Base-by-base conservation (phyloP, 805 yeast species). In the Diddensiella santjacobensis region DNA sequence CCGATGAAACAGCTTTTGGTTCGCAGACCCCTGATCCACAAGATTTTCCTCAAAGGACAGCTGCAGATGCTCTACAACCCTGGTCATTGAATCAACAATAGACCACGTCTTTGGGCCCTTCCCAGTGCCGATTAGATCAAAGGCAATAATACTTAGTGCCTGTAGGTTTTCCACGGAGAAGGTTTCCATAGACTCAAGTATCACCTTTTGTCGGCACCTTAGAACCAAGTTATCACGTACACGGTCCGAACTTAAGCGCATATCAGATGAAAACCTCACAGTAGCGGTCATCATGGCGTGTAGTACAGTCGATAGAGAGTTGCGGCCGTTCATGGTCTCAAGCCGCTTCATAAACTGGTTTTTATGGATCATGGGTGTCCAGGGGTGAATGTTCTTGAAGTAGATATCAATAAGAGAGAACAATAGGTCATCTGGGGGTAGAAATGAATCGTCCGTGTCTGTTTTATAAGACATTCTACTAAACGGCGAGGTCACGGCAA, bases 81-180 rank as follows among this genome's bases (percentile, higher is more conserved):
- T 24, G 10, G 54, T 51, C 33, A 42, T 42, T 11, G 49, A 42
- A 22, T 41, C 48, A 3, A 51, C 52, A 10, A 51, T 42, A 17
- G 54, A 45, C 54, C 54, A 51, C 30, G 50, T 51, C 20, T 48
- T 26, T 3, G 54, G 54, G 8, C 54, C 54, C 22, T 45, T 41
- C 19, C 54, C 52, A 11, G 42, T 20, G 5, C 51, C 48, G 3
- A 51, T 44, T 11, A 48, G 35, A 19, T 51, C 54, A 41, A 51
- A 51, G 17, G 54, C 54, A 2, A 51, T 23, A n/a, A 51, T 47
- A 17, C 48, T 42, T 6, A 44, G 17, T 3, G 54, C 54, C 29
- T 48, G 52, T 10, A 51, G 42, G n/a, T 45, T 44, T 26, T 51
- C 52, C 10, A 51, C 52, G 22, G 52, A 48, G 26, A 48, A 48